Evolutionary conservation across 2,329 filamentous ascomycete species (phyloP).

Genomic region (Alternaria postmessia): DNA sequence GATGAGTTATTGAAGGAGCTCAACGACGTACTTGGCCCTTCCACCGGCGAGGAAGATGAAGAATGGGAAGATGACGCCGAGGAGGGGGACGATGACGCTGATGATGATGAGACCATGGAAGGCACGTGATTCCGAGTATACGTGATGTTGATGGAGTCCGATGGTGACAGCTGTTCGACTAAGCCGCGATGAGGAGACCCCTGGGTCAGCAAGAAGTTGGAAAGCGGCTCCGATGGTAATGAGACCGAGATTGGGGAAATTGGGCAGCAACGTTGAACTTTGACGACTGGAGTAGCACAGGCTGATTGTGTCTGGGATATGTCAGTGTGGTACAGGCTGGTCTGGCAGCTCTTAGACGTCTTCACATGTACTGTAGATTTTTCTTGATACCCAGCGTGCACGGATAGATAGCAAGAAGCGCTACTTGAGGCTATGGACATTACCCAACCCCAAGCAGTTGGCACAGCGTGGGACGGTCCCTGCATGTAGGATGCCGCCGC

Average conservation of each 20-base stretch:
- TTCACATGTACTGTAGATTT: conserved; percentile 4
- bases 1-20: conserved; percentile 69
- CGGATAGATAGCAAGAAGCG: conserved; percentile 1
- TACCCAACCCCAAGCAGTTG: neutral
- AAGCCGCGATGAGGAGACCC: neutral
- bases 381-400: conserved; percentile 4
- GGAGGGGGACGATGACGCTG: conserved; percentile 34
- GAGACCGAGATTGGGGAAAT: neutral
- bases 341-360: neutral
- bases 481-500: conserved; percentile 18
- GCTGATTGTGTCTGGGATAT: neutral
- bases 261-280: neutral
- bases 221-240: conserved; percentile 2
- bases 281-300: neutral
- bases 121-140: conserved; percentile 41
- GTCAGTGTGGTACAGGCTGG: conserved; percentile 1
- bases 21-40: conserved; percentile 55
- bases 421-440: neutral
- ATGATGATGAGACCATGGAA: conserved; percentile 48
- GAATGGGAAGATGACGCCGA: conserved; percentile 53
- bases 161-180: neutral
- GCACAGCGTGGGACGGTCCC: conserved; percentile 12
- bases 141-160: neutral
- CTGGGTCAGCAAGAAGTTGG: neutral
- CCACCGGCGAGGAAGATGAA: conserved; percentile 53